A percentile compares a stretch with the other conserved stretches of the same genome.
phyloP scores from a whole-genome alignment of 345 rosid genomes.

The Citrus trifoliata region DNA sequence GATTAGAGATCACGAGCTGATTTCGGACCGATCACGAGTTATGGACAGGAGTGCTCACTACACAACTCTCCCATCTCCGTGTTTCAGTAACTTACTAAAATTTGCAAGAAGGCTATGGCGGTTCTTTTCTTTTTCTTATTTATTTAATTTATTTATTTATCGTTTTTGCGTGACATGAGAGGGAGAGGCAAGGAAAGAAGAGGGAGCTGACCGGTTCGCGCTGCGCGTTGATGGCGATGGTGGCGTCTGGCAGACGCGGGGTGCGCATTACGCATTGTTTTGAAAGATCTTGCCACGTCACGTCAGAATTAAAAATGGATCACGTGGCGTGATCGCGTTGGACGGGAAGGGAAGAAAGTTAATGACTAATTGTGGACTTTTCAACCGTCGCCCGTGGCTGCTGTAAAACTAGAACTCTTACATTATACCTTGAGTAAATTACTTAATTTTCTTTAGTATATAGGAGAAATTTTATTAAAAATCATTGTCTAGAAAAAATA shows the following conservation, averaged over 20 bases:
- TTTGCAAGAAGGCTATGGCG: background rate
- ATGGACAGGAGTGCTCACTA: slow-evolving; percentile 16
- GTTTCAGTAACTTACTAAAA: background rate
- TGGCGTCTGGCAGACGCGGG: slow-evolving; percentile 4
- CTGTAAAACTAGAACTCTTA: background rate
- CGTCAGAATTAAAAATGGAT: too few relatives aligned
- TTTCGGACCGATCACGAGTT: background rate
- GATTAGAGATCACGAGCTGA: background rate
- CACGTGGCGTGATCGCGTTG: slow-evolving; percentile 10
- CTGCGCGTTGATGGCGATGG: slow-evolving; percentile 9
- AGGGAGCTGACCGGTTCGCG: slow-evolving; percentile 20
- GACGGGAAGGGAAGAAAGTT: too few relatives aligned
- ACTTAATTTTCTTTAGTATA: too few relatives aligned
- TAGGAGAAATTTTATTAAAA: too few relatives aligned
- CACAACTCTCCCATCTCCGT: slow-evolving; percentile 11
- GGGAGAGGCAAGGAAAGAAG: background rate
- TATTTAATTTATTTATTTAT: background rate
- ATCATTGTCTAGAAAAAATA: too few relatives aligned
- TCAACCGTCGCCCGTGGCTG: background rate
- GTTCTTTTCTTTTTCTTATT: background rate
- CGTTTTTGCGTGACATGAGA: background rate
- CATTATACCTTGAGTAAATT: background rate
- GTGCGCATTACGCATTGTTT: background rate
- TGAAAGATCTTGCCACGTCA: slow-evolving; percentile 13
- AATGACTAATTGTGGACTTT: background rate